A percentile compares a stretch with the other conserved stretches of the same genome.
These are phyloP conservation scores for Dactylis glomerata DNA, from an alignment of 176 grass and related monocot species.

Conservation along the genomic window DNA sequence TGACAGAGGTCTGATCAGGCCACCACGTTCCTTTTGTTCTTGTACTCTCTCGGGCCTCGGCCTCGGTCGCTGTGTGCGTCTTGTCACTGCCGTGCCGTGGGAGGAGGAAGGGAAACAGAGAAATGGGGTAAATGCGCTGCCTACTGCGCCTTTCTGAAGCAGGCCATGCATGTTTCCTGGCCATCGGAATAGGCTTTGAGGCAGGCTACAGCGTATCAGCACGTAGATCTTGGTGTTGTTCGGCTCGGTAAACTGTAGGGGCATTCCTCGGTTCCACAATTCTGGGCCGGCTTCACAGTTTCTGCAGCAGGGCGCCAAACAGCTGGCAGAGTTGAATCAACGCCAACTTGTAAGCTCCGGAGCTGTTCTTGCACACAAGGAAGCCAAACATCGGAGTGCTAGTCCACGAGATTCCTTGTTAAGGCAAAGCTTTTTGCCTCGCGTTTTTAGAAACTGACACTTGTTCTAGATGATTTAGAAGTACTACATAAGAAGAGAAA, in stretches of 20 bases:
- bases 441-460: too few species aligned
- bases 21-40: constrained; percentile 10
- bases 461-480: too few species aligned
- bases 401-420: not conserved
- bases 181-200: not conserved
- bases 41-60: not conserved
- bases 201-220: not conserved
- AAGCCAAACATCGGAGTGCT: not conserved
- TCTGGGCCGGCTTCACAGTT: not conserved
- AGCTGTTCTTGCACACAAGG: not conserved
- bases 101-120: not conserved
- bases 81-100: not conserved
- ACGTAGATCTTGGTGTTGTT: not conserved
- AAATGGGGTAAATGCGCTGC: constrained; percentile 3
- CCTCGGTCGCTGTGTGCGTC: not conserved
- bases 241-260: not conserved
- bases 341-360: not conserved
- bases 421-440: too few species aligned
- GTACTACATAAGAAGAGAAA: too few species aligned
- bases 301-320: not conserved
- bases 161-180: not conserved
- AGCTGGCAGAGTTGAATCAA: not conserved
- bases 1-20: not conserved
- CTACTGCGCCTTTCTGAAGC: not conserved
- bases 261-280: not conserved